Percentiles rank a stretch among this genome's conserved stretches.
These are phyloP conservation scores for Alternaria burnsii DNA, from an alignment of 2,329 filamentous ascomycete genomes.

Conservation along the genomic window DNA sequence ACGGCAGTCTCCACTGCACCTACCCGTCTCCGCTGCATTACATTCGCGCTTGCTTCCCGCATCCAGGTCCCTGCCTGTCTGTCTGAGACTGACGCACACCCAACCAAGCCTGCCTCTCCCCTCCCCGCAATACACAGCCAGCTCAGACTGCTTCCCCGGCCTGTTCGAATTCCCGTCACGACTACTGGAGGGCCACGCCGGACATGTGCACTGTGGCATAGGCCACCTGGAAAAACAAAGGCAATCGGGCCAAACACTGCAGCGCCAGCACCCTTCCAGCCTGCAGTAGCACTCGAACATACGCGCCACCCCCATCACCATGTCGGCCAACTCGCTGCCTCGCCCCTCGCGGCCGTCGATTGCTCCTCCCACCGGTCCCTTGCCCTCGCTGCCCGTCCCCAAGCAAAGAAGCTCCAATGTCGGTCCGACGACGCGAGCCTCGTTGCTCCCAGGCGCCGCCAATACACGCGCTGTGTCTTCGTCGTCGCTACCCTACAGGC, in stretches of 20 bases:
- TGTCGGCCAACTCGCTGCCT: conserved; percentile 69
- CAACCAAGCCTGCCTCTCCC: conserved; percentile 18
- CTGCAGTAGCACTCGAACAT: conserved; percentile 15
- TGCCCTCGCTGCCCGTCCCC: conserved; percentile 76
- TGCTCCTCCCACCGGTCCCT: conserved; percentile 74
- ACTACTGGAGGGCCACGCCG: conserved; percentile 18
- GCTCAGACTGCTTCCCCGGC: background rate
- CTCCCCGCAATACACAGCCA: background rate
- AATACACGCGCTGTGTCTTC: conserved; percentile 44
- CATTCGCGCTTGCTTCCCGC: conserved; percentile 20
- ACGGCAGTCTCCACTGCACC: conserved; percentile 17
- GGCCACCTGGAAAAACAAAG: conserved; percentile 22
- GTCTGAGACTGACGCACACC: conserved; percentile 26
- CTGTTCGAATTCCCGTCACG: conserved; percentile 8
- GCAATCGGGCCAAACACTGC: conserved; percentile 22
- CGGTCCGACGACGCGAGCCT: conserved; percentile 39
- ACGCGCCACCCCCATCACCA: conserved; percentile 25
- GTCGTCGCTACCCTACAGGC: conserved; percentile 42
- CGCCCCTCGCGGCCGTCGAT: conserved; percentile 68
- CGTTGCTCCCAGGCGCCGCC: conserved; percentile 40
- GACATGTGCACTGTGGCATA: conserved; percentile 41
- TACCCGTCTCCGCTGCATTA: conserved; percentile 12
- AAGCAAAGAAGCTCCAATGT: conserved; percentile 71
- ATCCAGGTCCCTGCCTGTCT: conserved; percentile 22
- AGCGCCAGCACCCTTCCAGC: conserved; percentile 11